Base-by-base conservation (phyloP, 257 asterid species). In the Gynochthodes officinalis region DNA sequence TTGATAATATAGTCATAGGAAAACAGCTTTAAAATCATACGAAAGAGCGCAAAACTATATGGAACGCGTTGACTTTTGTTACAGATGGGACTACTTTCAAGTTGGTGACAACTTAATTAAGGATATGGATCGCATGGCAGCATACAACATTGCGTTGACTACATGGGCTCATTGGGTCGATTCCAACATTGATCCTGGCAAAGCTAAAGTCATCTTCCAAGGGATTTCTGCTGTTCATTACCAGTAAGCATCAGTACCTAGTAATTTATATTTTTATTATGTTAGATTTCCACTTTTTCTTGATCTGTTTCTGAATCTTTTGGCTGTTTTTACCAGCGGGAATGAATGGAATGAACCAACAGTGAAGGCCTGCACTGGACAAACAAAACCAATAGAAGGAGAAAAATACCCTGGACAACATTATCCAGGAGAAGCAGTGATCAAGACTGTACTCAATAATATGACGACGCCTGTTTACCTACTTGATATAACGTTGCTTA, bases 121-220 rank as follows among this genome's bases (percentile, higher is more conserved):
- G 67, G 87, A 89, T 40, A 86, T 88, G 87, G 88, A 88, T 75
- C 82, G 73, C 14, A 86, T 85, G 92, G 83, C 69, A 69, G 92
- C 92, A 9, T 88, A 77, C 79, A 76, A 75, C 70, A 84, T 48
- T 61, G 97, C 92, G 35, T 73, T 90, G 66, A 89, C 88, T 4
- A 87, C 97, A 28, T 91, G 97, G 97, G 89, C 90, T 21, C 71
- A 78, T 1, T 90, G 97, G 97, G 79, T 88, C 1, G 95, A 87
- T 75, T 77, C 92, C 64, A 84, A 89, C 71, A 33, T 89, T 37
- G 84, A 87, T 73, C 81, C 87, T 28, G 21, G 63, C 61, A 76
- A 74, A 75, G 85, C 89, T 16, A 77, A 32, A 10, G 96, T 91
- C 28, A 87, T 90, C 43, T 91, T 82, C 69, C 97, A 88, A 58